Base-by-base conservation (phyloP, 345 rosid genomes). In the Murraya koenigii region DNA sequence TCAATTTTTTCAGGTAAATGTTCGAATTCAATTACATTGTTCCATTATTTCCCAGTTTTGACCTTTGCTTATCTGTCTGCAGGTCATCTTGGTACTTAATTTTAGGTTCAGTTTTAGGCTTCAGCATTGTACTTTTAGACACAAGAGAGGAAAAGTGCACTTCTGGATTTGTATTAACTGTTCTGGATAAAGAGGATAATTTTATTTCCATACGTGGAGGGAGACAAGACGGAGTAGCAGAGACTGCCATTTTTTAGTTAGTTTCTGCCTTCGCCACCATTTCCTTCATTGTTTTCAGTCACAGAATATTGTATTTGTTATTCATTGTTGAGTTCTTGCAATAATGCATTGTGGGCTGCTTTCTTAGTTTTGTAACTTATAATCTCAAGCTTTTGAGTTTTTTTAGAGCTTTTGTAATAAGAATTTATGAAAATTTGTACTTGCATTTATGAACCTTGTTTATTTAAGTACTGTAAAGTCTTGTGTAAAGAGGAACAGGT, bases 21-120 rank as follows among this genome's bases (percentile, higher is more conserved):
- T 19, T 19, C 23, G n/a, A 52, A 69, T 65, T 35, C 35, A 13
- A 23, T 19, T 56, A 49, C 30, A 5, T 47, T 66, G 22, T 25
- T 19, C 38, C 69, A 44, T 71, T 38, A 11, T 25, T 54, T 41
- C 33, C 5, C 20, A 22, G 23, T 41, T 14, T 13, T 79, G 44
- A 83, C 64, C 71, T 67, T 67, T 56, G 13, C 33, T 77, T n/a
- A 25, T 63, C 20, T 67, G 20, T 67, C 8, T 49, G 66, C 85
- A 86, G 84, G 84, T 66, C 74, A 73, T 79, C 30, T 68, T 71
- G 74, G 68, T 41, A 23, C 52, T 52, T 17, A 62, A 70, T 28
- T 44, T 65, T 17, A 52, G 72, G 39, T 79, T 60, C 75, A 49
- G 82, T 5, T 60, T 78, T 61, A 71, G 54, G 81, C 10, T 61